Conservation (phyloP, 2,329 filamentous ascomycete species). For the Acephala macrosclerotiorum region DNA sequence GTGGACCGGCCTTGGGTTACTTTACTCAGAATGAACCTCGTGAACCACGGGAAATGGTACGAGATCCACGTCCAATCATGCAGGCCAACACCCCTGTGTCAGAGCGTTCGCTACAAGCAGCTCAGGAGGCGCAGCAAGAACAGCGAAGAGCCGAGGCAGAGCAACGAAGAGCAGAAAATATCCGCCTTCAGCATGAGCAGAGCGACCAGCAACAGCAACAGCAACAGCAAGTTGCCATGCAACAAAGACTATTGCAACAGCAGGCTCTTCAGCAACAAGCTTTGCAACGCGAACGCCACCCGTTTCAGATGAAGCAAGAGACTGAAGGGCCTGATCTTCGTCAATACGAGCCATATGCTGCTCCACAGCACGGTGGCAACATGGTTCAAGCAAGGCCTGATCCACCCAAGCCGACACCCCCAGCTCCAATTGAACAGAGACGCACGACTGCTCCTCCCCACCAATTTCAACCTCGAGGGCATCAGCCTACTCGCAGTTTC, state of each 20-base stretch:
- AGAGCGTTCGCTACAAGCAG: slow-evolving; percentile 38
- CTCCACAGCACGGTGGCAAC: slow-evolving; percentile 33
- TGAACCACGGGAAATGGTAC: background rate
- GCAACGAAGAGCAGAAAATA: slow-evolving; percentile 9
- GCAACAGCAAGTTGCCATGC: slow-evolving; percentile 19
- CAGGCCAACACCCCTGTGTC: slow-evolving; percentile 34
- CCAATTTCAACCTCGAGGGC: slow-evolving; percentile 39
- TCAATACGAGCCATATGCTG: slow-evolving; percentile 43
- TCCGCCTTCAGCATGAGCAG: slow-evolving; percentile 38
- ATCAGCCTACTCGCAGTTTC: slow-evolving; percentile 35
- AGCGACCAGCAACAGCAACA: slow-evolving; percentile 34
- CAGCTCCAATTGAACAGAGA: slow-evolving; percentile 32
- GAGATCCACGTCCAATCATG: slow-evolving; percentile 35
- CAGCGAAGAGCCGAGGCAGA: slow-evolving; percentile 31
- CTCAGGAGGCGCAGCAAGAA: slow-evolving; percentile 42
- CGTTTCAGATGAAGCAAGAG: slow-evolving; percentile 44
- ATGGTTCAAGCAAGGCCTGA: slow-evolving; percentile 37
- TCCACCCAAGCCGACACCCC: slow-evolving; percentile 23
- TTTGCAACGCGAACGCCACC: slow-evolving; percentile 33
- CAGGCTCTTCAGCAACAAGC: slow-evolving; percentile 23
- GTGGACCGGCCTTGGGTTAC: slow-evolving; percentile 42
- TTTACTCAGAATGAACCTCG: slow-evolving; percentile 35
- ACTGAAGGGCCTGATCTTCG: slow-evolving; percentile 44
- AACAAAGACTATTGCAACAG: slow-evolving; percentile 23
- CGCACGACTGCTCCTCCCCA: slow-evolving; percentile 36